Evolutionary conservation across 148 eudicot species (phyloP).

Genomic region (Nepenthes mirabilis): DNA sequence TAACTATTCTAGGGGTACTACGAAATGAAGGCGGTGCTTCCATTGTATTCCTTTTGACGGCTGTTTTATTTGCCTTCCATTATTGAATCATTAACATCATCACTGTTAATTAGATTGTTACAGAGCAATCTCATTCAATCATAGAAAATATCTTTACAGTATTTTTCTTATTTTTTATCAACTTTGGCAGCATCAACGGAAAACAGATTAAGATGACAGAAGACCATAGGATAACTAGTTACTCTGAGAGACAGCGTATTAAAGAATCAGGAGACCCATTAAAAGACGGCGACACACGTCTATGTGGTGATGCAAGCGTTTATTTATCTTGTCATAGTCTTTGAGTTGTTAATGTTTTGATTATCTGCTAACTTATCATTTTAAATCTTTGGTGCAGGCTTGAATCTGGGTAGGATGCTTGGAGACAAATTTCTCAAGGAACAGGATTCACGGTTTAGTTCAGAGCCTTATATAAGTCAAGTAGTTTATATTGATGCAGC

Average conservation of each 20-base stretch:
- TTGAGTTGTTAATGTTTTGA: background rate
- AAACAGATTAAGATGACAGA: constrained; percentile 79
- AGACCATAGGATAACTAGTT: constrained; percentile 83
- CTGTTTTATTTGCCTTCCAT: no score
- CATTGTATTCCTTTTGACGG: no score
- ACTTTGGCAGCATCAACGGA: constrained; percentile 53
- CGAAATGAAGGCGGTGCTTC: no score
- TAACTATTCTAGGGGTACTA: no score
- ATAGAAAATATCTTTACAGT: no score
- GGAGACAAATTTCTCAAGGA: constrained; percentile 94
- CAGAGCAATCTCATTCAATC: no score
- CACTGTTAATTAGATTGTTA: no score
- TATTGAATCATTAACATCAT: no score
- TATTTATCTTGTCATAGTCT: background rate
- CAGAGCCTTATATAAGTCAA: constrained; percentile 73
- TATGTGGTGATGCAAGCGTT: constrained; percentile 44
- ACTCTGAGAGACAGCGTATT: constrained; percentile 70
- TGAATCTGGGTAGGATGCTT: constrained; percentile 88
- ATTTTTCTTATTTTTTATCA: background rate
- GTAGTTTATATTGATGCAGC: constrained; percentile 46
- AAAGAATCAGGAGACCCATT: constrained; percentile 68
- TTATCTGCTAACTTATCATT: background rate
- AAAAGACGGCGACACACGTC: constrained; percentile 88
- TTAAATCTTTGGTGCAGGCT: constrained; percentile 28
- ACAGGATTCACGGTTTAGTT: constrained; percentile 84